Percentiles rank a stretch among this genome's conserved stretches.
Conservation (phyloP, 2,329 filamentous ascomycete genomes). For the Phialophora macrospora region DNA sequence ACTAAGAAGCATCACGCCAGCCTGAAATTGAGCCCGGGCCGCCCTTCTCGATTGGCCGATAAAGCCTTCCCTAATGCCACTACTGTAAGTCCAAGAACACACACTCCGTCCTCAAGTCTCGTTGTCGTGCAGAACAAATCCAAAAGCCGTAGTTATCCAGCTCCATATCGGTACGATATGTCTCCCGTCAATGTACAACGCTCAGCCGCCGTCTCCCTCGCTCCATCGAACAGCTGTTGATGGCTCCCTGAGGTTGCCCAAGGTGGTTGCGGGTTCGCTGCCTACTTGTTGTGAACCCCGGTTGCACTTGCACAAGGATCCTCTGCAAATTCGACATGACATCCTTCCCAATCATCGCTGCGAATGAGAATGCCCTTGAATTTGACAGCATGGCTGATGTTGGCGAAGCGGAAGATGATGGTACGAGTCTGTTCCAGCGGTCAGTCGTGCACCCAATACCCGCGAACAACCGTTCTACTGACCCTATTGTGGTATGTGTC, state of each 20-base stretch:
- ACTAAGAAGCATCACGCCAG: constrained; percentile 2
- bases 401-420: constrained; percentile 56
- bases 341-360: constrained; percentile 54
- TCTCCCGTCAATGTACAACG: not conserved
- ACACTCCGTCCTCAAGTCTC: not conserved
- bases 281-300: constrained; percentile 19
- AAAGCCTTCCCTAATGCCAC: too few species aligned
- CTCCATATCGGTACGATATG: not conserved
- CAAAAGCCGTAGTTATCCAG: not conserved
- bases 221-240: not conserved
- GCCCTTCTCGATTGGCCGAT: not conserved
- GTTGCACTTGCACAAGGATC: constrained; percentile 46
- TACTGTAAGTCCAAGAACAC: not conserved
- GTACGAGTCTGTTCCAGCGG: constrained; percentile 45
- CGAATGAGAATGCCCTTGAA: constrained; percentile 51
- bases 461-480: constrained; percentile 40
- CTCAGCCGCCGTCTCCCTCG: not conserved
- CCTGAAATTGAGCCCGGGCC: not conserved
- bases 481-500: constrained; percentile 50
- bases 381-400: constrained; percentile 52
- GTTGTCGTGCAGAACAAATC: not conserved
- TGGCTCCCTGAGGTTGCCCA: not conserved
- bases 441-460: not conserved
- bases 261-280: not conserved
- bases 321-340: constrained; percentile 49